Percentiles rank a stretch among this genome's conserved stretches.
Evolutionary conservation across 1,284 basidiomycete species (phyloP).

Genomic region (Malassezia pachydermatis): DNA sequence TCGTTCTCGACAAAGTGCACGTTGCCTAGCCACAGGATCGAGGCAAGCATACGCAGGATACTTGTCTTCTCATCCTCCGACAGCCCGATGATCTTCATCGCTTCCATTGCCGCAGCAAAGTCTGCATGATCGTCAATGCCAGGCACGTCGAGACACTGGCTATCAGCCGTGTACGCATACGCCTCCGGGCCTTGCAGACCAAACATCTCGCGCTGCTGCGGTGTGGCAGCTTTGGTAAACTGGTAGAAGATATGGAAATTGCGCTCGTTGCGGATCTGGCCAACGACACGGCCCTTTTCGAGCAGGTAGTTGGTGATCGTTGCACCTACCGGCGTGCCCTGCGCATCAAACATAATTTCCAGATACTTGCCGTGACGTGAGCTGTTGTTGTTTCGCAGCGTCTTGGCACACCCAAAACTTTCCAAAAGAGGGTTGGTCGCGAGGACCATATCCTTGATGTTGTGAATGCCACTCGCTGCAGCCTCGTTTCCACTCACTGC

Average conservation of each 20-base stretch:
- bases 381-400: conserved; percentile 94
- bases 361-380: conserved; percentile 98
- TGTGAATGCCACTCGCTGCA: conserved; percentile 62
- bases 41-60: conserved; percentile 85
- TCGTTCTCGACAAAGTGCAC: conserved; percentile 65
- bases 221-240: conserved; percentile 87
- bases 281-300: conserved; percentile 89
- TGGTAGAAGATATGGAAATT: conserved; percentile 99
- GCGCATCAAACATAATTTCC: conserved; percentile 94
- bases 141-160: conserved; percentile 80
- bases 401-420: conserved; percentile 98
- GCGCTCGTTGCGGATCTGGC: conserved; percentile 89
- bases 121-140: conserved; percentile 84
- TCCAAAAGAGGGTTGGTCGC: conserved; percentile 96
- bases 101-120: conserved; percentile 78
- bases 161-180: conserved; percentile 83
- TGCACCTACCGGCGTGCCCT: conserved; percentile 88
- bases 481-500: conserved; percentile 69
- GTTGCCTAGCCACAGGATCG: conserved; percentile 92
- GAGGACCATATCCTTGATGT: conserved; percentile 99
- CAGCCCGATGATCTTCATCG: conserved; percentile 88
- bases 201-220: conserved; percentile 80
- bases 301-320: conserved; percentile 97
- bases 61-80: conserved; percentile 73
- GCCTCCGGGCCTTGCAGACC: conserved; percentile 94